Evolutionary conservation across 1,139 yeast genomes (phyloP), one percentile per base, ranked within the genome.

Genomic region (Taiozyma sp.): DNA sequence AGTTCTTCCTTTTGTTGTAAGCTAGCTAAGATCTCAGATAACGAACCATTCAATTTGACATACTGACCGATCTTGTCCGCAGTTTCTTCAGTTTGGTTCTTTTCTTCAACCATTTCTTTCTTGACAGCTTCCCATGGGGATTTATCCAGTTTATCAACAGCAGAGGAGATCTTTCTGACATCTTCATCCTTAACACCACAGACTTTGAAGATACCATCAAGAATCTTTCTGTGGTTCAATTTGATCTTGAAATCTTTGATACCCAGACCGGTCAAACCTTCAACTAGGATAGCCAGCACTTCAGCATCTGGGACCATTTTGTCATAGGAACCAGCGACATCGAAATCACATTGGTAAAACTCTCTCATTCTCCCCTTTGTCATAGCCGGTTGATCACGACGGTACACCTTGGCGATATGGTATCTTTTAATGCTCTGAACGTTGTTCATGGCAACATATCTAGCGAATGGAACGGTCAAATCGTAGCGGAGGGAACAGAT

Each of bases 371-470:
- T 83, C 53, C 99, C 99, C 71, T 93, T 93, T 52, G 98, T 91
- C 99, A 93, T 93, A 16, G 99, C 99, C 6, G 99, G 99, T 71
- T 93, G 99, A 68, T 93, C 99, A 72, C 99, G 85, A 73, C 99
- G 82, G 72, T 93, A 93, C 50, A 93, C 99, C 71, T 93, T 93
- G 61, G 99, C 99, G 59, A 93, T 88, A 73, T 93, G 99, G 70
- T 83, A 93, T 67, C 99, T 80, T 73, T 93, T 93, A 70, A 93
- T 93, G 66, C 76, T 81, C 62, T 88, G 85, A 56, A 93, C 79
- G 63, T 88, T 89, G 74, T 93, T 93, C 85, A 89, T 86, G 37
- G 99, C 99, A 51, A 93, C 95, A 65, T 80, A 93, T 68, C 99
- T 80, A 13, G 99, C 99, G 72, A 93, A 93, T 50, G 99, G 99